Percentiles rank a stretch among this genome's conserved stretches.
Conservation (phyloP, 108 stramenopile species). For the Pseudonitzschia pungens region DNA sequence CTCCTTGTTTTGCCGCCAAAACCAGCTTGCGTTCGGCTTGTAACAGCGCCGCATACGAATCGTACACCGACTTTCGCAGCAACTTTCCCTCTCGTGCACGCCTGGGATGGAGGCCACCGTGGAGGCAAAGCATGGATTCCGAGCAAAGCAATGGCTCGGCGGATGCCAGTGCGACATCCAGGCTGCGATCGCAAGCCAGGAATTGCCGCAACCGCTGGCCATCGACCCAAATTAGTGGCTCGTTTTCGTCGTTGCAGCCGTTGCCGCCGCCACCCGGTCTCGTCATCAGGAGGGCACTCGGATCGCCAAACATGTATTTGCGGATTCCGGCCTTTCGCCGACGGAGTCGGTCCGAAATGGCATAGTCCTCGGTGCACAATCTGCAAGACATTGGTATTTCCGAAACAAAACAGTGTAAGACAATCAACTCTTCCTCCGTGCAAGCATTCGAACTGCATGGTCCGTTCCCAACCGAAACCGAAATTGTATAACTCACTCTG, state of each 20-base stretch:
- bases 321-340: conserved; percentile 36
- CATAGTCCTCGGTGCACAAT: conserved; percentile 33
- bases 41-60: conserved; percentile 39
- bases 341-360: conserved; percentile 24
- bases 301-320: conserved; percentile 33
- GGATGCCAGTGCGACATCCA: conserved; percentile 42
- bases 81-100: conserved; percentile 60
- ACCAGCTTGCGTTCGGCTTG: conserved; percentile 33
- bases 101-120: conserved; percentile 52
- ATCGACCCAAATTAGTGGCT: conserved; percentile 53
- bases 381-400: conserved; percentile 18
- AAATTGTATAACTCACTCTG: conserved; percentile 36
- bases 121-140: conserved; percentile 47
- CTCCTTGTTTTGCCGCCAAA: conserved; percentile 6
- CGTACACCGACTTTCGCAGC: conserved; percentile 45
- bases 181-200: conserved; percentile 44
- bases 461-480: conserved; percentile 4
- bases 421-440: background rate
- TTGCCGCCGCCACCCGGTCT: background rate
- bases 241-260: conserved; percentile 3
- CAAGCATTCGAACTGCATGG: too few relatives aligned
- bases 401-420: background rate
- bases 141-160: conserved; percentile 32
- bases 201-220: conserved; percentile 48
- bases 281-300: conserved; percentile 11